phyloP scores from a whole-genome alignment of 345 rosid species.

The Populus pruinosa region DNA sequence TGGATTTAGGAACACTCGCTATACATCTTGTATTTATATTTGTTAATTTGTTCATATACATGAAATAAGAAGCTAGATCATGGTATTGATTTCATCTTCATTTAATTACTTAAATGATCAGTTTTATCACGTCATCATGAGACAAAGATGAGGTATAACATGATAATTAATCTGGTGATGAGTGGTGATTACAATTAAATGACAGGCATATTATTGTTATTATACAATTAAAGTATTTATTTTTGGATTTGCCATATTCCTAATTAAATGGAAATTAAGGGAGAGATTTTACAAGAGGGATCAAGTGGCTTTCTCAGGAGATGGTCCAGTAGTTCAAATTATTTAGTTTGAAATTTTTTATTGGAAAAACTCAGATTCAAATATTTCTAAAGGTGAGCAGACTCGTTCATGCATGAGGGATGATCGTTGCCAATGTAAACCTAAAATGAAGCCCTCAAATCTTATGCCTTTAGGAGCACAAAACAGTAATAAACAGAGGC shows the following conservation, averaged over 20 bases:
- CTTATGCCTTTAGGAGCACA: background rate
- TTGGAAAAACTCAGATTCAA: background rate
- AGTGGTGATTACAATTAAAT: background rate
- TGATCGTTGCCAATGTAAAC: background rate
- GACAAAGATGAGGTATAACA: background rate
- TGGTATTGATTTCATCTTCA: background rate
- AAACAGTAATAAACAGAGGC: background rate
- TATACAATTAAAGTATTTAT: background rate
- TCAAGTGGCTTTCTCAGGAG: too few species aligned
- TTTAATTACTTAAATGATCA: background rate
- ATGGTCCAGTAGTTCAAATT: background rate
- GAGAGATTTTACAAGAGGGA: background rate
- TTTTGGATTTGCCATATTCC: background rate
- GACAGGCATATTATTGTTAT: background rate
- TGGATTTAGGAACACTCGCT: background rate
- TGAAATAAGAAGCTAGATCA: background rate
- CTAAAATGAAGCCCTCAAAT: background rate
- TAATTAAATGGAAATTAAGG: background rate
- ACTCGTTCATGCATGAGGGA: background rate
- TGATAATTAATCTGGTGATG: background rate
- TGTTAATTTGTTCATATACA: conserved; percentile 8
- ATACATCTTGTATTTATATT: conserved; percentile 1
- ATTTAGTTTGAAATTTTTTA: background rate
- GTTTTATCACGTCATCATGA: conserved; percentile 6
- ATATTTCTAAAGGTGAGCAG: background rate